Evolutionary conservation across 192 early-diverging fungal species (phyloP), one percentile per base, ranked within the genome.

Genomic region (Backusella sp.): DNA sequence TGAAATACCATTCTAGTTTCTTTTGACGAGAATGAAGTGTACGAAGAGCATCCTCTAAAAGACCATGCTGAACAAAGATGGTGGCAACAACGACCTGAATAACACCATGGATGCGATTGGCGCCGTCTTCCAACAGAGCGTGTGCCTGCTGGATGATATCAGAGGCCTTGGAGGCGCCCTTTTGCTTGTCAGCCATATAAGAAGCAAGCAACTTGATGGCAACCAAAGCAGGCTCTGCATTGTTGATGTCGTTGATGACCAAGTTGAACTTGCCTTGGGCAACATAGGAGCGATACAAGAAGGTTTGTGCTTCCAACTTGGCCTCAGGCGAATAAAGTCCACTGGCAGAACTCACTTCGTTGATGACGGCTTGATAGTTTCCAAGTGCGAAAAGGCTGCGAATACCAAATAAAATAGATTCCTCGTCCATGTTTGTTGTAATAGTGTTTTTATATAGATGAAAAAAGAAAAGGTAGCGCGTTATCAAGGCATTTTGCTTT

Each of bases 211-310:
- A 74, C 46, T 88, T 86, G 19, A 96, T 76, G 2, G 92, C 93
- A 32, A 82, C 82, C 23, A 97, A 90, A 44, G 91, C 89, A 12
- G 90, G 70, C 1, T 84, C 73, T 42, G 82, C 75, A 30, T 88
- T 74, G 12, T 17, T 28, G 44, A 96, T 88, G 66, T 95, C 93
- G 70, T 83, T 77, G 21, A 94, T 81, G 26, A 94, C 91, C 68
- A 90, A 74, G 34, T 86, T 84, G 85, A 89, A 87, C 65, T 94
- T 89, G 72, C 89, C 89, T 77, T 92, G 95, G 46, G 92, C 94
- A 37, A 97, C 79, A 74, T 94, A 90, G 6, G 97, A 88, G 28
- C 96, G 92, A 81, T 92, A 92, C 59, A 95, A 86, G 15, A 92
- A 89, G 6, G 88, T 84, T 78, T 91, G 83, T 36, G 88, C 88